These are phyloP conservation scores for Capsella bursapastoris DNA, from an alignment of 345 rosid species.

Conservation along the genomic window DNA sequence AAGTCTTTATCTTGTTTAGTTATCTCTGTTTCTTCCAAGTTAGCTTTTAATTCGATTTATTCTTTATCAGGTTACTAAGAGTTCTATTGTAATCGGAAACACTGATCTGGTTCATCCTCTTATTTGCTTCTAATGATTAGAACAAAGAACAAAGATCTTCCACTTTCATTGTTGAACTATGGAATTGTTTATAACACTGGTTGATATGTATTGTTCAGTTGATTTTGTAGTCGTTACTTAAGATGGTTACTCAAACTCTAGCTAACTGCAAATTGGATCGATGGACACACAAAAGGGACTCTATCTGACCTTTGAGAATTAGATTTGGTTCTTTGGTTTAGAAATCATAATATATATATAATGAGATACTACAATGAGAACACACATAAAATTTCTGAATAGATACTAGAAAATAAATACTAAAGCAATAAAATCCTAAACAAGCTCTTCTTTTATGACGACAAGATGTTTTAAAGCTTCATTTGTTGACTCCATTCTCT, in stretches of 20 bases:
- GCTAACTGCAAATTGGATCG: background rate
- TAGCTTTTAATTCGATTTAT: slow-evolving; percentile 39
- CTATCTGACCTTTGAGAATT: background rate
- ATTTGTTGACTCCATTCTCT: background rate
- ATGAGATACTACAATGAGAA: background rate
- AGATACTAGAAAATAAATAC: background rate
- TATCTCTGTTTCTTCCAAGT: slow-evolving; percentile 22
- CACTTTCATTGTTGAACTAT: background rate
- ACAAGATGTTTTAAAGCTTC: background rate
- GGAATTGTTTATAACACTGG: background rate
- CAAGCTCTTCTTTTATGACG: background rate
- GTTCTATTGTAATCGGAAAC: slow-evolving; percentile 33
- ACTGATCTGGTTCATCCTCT: slow-evolving; percentile 26
- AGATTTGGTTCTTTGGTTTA: background rate
- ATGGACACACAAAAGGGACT: background rate
- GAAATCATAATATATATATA: background rate
- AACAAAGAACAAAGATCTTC: background rate
- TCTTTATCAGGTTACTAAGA: slow-evolving; percentile 37
- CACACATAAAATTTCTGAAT: background rate
- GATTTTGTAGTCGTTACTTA: background rate
- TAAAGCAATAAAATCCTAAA: background rate
- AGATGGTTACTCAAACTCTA: background rate
- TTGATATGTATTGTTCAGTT: background rate
- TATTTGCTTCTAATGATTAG: slow-evolving; percentile 35
- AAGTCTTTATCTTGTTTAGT: slow-evolving; percentile 23